Conservation (phyloP, 257 asterid species). For the Marsdenia floribunda region DNA sequence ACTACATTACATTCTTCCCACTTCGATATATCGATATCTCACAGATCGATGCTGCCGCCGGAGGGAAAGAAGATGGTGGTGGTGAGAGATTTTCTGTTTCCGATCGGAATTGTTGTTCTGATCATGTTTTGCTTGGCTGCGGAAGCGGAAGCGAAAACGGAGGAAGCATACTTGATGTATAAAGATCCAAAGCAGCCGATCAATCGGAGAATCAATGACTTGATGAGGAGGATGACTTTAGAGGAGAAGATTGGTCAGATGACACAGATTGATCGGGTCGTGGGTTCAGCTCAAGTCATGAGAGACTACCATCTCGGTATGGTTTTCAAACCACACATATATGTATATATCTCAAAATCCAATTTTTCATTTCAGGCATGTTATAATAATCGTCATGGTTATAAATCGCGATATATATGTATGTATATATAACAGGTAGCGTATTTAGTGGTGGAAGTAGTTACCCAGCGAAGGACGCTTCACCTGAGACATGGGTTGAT, state of each 20-base stretch:
- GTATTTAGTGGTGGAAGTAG: constrained; percentile 36
- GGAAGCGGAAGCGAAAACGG: constrained; percentile 1
- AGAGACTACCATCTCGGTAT: constrained; percentile 44
- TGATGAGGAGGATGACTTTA: constrained; percentile 48
- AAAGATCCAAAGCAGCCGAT: constrained; percentile 54
- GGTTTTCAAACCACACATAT: too few relatives aligned
- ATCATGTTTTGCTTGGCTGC: constrained; percentile 8
- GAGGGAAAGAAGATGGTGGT: background rate
- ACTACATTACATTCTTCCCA: too few relatives aligned
- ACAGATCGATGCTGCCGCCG: background rate
- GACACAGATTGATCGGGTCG: constrained; percentile 54
- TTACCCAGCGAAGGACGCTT: constrained; percentile 25
- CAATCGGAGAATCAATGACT: constrained; percentile 32
- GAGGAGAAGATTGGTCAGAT: constrained; percentile 66
- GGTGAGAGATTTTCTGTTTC: constrained; percentile 1
- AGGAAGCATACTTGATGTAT: constrained; percentile 23
- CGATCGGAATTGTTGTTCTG: background rate
- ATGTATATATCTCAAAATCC: too few relatives aligned
- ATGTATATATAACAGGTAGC: constrained; percentile 12
- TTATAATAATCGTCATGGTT: too few relatives aligned
- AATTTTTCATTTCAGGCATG: too few relatives aligned
- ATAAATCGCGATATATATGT: too few relatives aligned
- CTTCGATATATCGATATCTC: too few relatives aligned
- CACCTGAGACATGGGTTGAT: constrained; percentile 33
- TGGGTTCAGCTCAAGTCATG: constrained; percentile 46